phyloP scores from a whole-genome alignment of 2,329 filamentous ascomycete genomes.

The Orbilia ellipsospora region DNA sequence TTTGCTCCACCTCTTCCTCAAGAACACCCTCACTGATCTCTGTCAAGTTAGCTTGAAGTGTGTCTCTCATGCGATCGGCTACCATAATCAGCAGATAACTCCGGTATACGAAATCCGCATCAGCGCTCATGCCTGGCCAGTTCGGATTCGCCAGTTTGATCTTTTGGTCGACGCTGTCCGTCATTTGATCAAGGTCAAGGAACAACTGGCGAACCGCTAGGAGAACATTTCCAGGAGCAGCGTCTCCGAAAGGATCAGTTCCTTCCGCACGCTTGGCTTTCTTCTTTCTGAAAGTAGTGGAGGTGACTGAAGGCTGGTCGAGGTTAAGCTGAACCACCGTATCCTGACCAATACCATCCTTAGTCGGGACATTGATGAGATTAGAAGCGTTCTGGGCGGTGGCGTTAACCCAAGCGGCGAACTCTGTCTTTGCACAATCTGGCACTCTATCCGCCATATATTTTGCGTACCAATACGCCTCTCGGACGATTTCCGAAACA shows the following conservation, averaged over 20 bases:
- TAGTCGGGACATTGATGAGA: slow-evolving; percentile 39
- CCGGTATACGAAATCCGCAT: slow-evolving; percentile 46
- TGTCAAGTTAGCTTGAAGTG: slow-evolving; percentile 36
- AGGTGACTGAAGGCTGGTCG: slow-evolving; percentile 20
- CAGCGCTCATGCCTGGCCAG: slow-evolving; percentile 43
- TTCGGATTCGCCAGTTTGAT: slow-evolving; percentile 47
- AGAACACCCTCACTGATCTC: slow-evolving; percentile 36
- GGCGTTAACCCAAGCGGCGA: slow-evolving; percentile 44
- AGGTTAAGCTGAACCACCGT: slow-evolving; percentile 35
- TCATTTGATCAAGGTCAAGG: slow-evolving; percentile 29
- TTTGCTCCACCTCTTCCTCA: slow-evolving; percentile 26
- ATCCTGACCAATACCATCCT: slow-evolving; percentile 26
- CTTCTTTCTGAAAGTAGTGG: slow-evolving; percentile 5
- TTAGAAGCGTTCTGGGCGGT: slow-evolving; percentile 36
- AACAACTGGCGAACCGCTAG: slow-evolving; percentile 32
- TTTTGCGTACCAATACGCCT: slow-evolving; percentile 44
- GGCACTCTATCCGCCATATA: slow-evolving; percentile 46
- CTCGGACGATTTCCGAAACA: slow-evolving; percentile 36
- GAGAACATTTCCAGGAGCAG: slow-evolving; percentile 26
- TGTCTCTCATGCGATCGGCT: slow-evolving; percentile 38
- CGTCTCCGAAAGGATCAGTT: slow-evolving; percentile 31
- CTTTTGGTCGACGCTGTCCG: slow-evolving; percentile 23
- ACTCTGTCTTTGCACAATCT: slow-evolving; percentile 46
- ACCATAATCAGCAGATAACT: slow-evolving; percentile 42
- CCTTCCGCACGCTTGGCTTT: slow-evolving; percentile 17